Conservation (phyloP, 1,284 basidiomycete genomes). For the Fomes fomentarius region DNA sequence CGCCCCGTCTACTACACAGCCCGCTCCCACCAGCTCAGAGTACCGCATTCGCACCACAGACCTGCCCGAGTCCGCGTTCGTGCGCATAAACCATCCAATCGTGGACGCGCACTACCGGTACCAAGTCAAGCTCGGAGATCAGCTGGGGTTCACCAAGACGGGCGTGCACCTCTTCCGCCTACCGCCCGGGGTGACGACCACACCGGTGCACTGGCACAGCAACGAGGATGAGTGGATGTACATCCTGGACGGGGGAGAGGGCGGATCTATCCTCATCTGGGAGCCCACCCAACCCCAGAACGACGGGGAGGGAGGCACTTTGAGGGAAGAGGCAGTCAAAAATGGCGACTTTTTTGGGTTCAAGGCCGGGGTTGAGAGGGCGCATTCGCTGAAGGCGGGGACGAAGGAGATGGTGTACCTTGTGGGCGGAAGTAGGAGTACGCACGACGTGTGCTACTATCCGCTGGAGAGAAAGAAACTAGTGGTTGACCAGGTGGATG, state of each 20-base stretch:
- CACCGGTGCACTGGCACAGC: conserved; percentile 32
- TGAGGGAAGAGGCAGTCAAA: conserved; percentile 24
- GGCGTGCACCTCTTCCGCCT: conserved; percentile 32
- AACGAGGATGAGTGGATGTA: conserved; percentile 35
- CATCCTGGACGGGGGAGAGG: conserved; percentile 31
- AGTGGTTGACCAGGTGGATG: conserved; percentile 7
- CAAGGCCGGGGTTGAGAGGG: conserved; percentile 26
- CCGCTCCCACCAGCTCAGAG: background rate
- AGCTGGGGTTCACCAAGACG: conserved; percentile 27
- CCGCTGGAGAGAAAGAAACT: conserved; percentile 20
- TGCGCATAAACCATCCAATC: conserved; percentile 18
- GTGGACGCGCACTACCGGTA: conserved; percentile 18
- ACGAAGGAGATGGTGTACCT: conserved; percentile 29
- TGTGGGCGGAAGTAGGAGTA: conserved; percentile 29
- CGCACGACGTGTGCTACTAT: conserved; percentile 29
- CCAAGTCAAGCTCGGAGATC: conserved; percentile 28
- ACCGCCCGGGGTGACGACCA: conserved; percentile 26
- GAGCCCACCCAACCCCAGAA: conserved; percentile 21
- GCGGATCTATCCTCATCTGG: conserved; percentile 23
- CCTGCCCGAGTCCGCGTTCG: conserved; percentile 12
- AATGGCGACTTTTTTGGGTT: conserved; percentile 34
- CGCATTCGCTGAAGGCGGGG: conserved; percentile 27
- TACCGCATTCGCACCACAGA: conserved; percentile 13
- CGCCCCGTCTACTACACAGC: background rate
- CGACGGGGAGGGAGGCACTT: background rate